These are phyloP conservation scores for Prunus campanulata DNA, from an alignment of 306 rosid species.

Conservation along the genomic window DNA sequence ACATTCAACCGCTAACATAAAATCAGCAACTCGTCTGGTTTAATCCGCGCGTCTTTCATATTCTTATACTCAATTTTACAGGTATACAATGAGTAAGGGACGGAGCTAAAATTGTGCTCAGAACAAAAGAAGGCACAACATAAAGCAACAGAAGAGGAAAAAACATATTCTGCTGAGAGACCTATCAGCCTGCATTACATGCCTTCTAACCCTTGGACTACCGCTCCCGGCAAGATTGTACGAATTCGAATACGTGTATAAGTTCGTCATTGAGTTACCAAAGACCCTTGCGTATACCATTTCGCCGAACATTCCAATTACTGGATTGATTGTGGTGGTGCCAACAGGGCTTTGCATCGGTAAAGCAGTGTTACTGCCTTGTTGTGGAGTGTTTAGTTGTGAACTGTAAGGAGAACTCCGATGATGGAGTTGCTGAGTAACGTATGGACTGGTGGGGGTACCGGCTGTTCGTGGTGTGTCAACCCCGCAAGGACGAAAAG, in stretches of 20 bases:
- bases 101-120: slow-evolving; percentile 26
- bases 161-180: slow-evolving; percentile 72
- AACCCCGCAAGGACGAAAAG: slow-evolving; percentile 42
- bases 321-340: slow-evolving; percentile 39
- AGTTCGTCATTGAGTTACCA: slow-evolving; percentile 58
- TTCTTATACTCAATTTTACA: slow-evolving; percentile 34
- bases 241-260: slow-evolving; percentile 57
- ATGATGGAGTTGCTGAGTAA: slow-evolving; percentile 33
- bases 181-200: slow-evolving; percentile 56
- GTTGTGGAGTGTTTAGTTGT: slow-evolving; percentile 34
- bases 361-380: slow-evolving; percentile 19
- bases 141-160: slow-evolving; percentile 67
- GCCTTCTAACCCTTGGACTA: slow-evolving; percentile 71
- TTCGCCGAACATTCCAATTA: slow-evolving; percentile 58
- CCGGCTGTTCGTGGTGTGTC: slow-evolving; percentile 31
- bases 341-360: slow-evolving; percentile 36
- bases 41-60: not conserved
- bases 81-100: slow-evolving; percentile 9
- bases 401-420: slow-evolving; percentile 32
- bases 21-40: not conserved
- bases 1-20: not conserved
- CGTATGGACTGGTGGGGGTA: slow-evolving; percentile 21
- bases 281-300: slow-evolving; percentile 71
- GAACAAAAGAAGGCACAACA: slow-evolving; percentile 70
- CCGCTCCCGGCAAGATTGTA: slow-evolving; percentile 44